Evolutionary conservation across 2,329 filamentous ascomycete species (phyloP), one percentile per base, ranked within the genome.

Genomic region (Fusarium incarnatum): DNA sequence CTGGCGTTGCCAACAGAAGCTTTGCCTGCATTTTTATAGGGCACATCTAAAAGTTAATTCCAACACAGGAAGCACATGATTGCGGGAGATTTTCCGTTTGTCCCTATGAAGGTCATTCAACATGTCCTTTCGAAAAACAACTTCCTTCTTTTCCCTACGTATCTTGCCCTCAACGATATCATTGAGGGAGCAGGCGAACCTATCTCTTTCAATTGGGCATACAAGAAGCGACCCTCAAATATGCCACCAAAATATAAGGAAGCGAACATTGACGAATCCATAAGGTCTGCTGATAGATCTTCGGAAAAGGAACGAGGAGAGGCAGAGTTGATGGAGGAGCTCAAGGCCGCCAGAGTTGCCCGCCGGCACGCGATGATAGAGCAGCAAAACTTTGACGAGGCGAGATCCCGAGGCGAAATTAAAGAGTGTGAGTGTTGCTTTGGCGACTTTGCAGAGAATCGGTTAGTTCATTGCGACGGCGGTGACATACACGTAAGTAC

Each of bases 401-500:
- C 86, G 23, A 80, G 80, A 62, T 79, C 74, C 2, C 79, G 81
- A 7, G 88, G 89, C 1, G 83, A 86, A 20, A 82, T 91, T 42
- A 79, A 83, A 13, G 92, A 95, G 71, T 97, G 91, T 72, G 86
- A 85, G 45, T 94, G 92, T 75, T 97, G 94, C 78, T 96, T 87
- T 74, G 83, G 84, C 9, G 89, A 94, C 6, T 83, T 84, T 52
- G 85, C 92, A 3, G 78, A 89, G 47, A 92, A 92, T 71, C 86
- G 89, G 49, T 88, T 93, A 82, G 85, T 93, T 2, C 83, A 87
- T 68, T 97, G 94, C 77, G 80, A 88, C 53, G 88, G 85, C 18
- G 82, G 86, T 0, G 72, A 76, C 0, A 70, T 80, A 2, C 92
- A 94, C 64, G 81, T 81, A 65, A 70, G 80, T 75, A 23, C n/a